These are phyloP conservation scores for Trichoderma sp. DNA, from an alignment of 2,329 filamentous ascomycete genomes.

Conservation along the genomic window DNA sequence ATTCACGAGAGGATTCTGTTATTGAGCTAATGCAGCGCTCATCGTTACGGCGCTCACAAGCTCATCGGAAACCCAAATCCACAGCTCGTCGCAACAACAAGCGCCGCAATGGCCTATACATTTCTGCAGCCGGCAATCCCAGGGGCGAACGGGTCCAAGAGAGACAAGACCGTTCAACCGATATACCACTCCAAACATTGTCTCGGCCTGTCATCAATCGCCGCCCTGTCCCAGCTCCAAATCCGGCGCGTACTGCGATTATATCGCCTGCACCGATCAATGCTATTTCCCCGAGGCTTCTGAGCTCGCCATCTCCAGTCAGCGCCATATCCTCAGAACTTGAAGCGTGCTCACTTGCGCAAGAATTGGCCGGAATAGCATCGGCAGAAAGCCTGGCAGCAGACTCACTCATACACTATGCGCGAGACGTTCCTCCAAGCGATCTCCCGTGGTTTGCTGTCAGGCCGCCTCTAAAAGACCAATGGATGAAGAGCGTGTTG, in stretches of 20 bases:
- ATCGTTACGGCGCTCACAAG: background rate
- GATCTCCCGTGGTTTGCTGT: constrained; percentile 17
- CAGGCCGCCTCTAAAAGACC: constrained; percentile 33
- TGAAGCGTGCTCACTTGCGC: background rate
- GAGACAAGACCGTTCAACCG: background rate
- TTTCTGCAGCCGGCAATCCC: background rate
- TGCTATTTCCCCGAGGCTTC: constrained; percentile 25
- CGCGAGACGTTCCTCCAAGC: background rate
- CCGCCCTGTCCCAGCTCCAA: background rate
- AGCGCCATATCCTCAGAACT: constrained; percentile 34
- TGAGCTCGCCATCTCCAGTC: constrained; percentile 29
- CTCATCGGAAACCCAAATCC: constrained; percentile 6
- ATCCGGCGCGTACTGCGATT: background rate
- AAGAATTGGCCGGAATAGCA: constrained; percentile 41
- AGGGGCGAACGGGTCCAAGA: background rate
- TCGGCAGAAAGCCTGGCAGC: constrained; percentile 23
- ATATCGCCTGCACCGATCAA: background rate
- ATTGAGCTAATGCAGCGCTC: background rate
- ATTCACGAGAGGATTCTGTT: background rate
- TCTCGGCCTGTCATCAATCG: background rate
- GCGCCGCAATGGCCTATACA: background rate
- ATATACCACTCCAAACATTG: background rate
- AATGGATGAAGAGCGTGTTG: constrained; percentile 34
- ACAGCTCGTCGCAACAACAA: background rate
- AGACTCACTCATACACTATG: constrained; percentile 7